Base-by-base conservation (phyloP, 116 monocot genomes). In the Posidonia oceanica region DNA sequence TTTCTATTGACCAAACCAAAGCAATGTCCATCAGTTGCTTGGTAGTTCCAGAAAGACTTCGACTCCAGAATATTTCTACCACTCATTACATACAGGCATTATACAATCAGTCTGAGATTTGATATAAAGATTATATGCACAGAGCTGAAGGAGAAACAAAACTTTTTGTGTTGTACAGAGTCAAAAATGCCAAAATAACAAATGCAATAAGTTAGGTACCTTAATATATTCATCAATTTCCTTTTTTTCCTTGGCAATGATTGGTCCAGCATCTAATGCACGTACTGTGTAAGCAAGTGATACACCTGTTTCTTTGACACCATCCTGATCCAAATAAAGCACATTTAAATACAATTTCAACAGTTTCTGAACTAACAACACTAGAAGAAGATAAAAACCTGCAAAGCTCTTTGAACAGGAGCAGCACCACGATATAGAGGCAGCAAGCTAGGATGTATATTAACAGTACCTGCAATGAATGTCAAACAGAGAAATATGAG, bases 391-490 rank as follows among this genome's bases (percentile, higher is more conserved):
- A 18, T 23, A 20, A 39, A n/a, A 72, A 97, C 96, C 97, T 92
- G 86, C 65, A 98, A 73, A 71, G 97, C 97, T 81, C 97, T 93
- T 81, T 93, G 97, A 69, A 98, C 93, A 69, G 93, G 97, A 69
- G 98, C 89, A 71, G 98, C 93, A 69, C 98, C 98, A 56, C 98
- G 89, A 78, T 98, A 98, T 21, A 89, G 76, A 71, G 98, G 98
- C 68, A 98, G 67, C 72, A 98, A 85, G 75, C 98, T 98, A 66
- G 98, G 98, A 81, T 98, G 98, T 66, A 98, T 93, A 72, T 98
- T 98, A 42, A 98, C 87, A 64, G 87, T 93, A 16, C 97, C 97
- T 97, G 73, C 23, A 60, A 66, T 52, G 29, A 29, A 29, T 29
- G 29, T 29, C 29, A 29, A 29, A 71, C 15, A 36, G 10, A 5